phyloP scores from a whole-genome alignment of 169 alveolate species.

The Prorocentrum cordatum region DNA sequence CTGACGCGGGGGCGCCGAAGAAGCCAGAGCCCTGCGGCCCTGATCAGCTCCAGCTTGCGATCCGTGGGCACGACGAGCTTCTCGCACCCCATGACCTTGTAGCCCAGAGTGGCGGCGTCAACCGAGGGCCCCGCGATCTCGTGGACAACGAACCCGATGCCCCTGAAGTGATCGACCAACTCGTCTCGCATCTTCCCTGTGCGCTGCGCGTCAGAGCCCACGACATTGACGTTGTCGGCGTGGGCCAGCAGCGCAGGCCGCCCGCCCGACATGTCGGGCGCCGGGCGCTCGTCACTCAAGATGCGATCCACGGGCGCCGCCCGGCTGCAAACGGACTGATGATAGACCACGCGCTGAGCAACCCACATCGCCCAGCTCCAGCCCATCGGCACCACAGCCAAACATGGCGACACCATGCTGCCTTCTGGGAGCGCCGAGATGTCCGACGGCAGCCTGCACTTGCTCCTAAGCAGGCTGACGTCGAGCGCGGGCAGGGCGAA shows the following conservation, averaged over 20 bases:
- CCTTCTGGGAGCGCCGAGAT: too few species aligned
- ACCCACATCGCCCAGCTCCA: slow-evolving; percentile 56
- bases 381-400: slow-evolving; percentile 51
- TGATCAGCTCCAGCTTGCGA: too few species aligned
- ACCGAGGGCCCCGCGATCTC: too few species aligned
- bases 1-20: neutral
- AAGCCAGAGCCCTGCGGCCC: too few species aligned
- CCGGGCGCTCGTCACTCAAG: neutral
- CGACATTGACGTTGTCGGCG: slow-evolving; percentile 25
- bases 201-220: neutral
- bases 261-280: neutral
- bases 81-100: too few species aligned
- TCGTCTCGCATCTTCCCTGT: neutral
- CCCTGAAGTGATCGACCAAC: neutral
- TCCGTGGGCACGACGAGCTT: too few species aligned
- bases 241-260: neutral
- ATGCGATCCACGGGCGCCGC: neutral
- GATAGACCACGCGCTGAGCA: neutral
- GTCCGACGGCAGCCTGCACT: too few species aligned
- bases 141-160: neutral
- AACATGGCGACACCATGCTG: too few species aligned
- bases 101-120: too few species aligned
- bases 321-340: neutral
- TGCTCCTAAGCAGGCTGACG: too few species aligned
- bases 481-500: too few species aligned